These are phyloP conservation scores for Colletotrichum kahawae DNA, from an alignment of 2,329 filamentous ascomycete species.

Conservation along the genomic window DNA sequence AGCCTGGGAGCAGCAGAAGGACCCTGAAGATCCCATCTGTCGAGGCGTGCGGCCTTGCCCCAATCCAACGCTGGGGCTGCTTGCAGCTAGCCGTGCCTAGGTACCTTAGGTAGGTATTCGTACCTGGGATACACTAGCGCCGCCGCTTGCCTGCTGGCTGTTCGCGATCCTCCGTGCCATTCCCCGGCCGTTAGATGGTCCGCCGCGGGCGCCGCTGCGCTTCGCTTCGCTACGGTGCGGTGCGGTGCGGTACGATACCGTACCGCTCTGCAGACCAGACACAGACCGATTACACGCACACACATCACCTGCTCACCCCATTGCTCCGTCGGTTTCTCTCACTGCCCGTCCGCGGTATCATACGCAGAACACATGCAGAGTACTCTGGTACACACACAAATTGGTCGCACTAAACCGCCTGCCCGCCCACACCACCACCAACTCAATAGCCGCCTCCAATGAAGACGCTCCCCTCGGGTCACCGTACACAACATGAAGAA, in stretches of 20 bases:
- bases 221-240: neutral
- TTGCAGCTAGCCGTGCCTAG: conserved; percentile 8
- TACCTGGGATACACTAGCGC: neutral
- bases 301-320: neutral
- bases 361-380: neutral
- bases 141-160: conserved; percentile 1
- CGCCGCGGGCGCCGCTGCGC: conserved; percentile 10
- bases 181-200: conserved; percentile 16
- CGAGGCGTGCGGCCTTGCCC: conserved; percentile 6
- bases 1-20: conserved; percentile 3
- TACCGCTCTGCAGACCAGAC: conserved; percentile 2
- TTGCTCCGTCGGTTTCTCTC: neutral
- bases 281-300: neutral
- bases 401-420: neutral
- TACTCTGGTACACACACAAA: neutral
- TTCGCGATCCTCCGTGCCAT: conserved; percentile 5
- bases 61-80: conserved; percentile 7
- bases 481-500: neutral
- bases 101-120: neutral
- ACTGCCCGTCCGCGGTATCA: neutral
- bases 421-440: neutral
- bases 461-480: neutral
- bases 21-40: conserved; percentile 20
- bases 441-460: conserved; percentile 13
- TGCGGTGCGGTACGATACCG: conserved; percentile 4